These are phyloP conservation scores for Neurospora discreta DNA, from an alignment of 495 filamentous ascomycete species.

Conservation along the genomic window DNA sequence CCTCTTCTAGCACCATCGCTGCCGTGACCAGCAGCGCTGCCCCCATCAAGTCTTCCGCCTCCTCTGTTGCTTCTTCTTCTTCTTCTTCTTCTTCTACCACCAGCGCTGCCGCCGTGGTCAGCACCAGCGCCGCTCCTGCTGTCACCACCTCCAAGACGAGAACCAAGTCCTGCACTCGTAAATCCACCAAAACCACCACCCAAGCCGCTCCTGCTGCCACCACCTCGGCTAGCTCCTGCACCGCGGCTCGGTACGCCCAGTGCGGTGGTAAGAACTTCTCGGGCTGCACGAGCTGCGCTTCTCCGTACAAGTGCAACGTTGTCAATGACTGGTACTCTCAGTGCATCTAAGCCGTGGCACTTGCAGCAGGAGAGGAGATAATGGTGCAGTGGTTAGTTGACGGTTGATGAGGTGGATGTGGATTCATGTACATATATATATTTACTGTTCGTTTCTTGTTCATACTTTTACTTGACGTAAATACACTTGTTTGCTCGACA, in stretches of 20 bases:
- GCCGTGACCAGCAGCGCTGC: slow-evolving; percentile 1
- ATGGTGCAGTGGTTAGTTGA: background rate
- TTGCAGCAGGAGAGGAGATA: background rate
- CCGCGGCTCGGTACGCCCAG: slow-evolving; percentile 26
- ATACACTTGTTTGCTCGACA: background rate
- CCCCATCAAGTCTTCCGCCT: slow-evolving; percentile 3
- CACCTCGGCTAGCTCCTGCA: slow-evolving; percentile 10
- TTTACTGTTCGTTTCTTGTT: slow-evolving; percentile 8
- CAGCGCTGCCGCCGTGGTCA: background rate
- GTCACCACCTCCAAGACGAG: background rate
- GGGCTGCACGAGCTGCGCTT: slow-evolving; percentile 29
- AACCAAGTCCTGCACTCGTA: background rate
- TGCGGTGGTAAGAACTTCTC: slow-evolving; percentile 34
- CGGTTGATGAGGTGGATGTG: background rate
- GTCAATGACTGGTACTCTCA: slow-evolving; percentile 33
- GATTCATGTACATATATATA: background rate
- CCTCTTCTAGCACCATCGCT: background rate
- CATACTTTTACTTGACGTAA: slow-evolving; percentile 2
- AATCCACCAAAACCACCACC: slow-evolving; percentile 9
- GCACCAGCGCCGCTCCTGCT: background rate
- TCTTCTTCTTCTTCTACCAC: background rate
- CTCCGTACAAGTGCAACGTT: slow-evolving; percentile 26
- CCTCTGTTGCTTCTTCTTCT: slow-evolving; percentile 8
- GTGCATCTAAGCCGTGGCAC: slow-evolving; percentile 15
- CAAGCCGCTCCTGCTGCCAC: slow-evolving; percentile 8